Evolutionary conservation across 2,329 filamentous ascomycete species (phyloP), one percentile per base, ranked within the genome.

Genomic region (Didymosphaeria variabile): DNA sequence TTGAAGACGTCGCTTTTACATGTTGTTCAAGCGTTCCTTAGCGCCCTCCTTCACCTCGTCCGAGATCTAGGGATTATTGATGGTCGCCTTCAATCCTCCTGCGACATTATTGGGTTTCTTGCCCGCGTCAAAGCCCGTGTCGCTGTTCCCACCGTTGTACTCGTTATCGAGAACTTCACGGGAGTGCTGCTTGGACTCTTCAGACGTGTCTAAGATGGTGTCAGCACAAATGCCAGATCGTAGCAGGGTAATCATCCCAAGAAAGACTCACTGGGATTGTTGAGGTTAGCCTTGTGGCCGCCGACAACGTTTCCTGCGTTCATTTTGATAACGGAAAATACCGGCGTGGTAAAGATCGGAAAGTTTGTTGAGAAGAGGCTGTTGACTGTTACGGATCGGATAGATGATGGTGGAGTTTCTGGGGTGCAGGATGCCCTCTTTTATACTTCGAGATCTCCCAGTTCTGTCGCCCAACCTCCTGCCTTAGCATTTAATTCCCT

Each of bases 31-130:
- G 44, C 82, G 79, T 70, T 86, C 80, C 79, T 85, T 79, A n/a
- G 84, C 85, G 7, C 78, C 80, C 70, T 85, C 65, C 79, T 88
- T 88, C 4, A 85, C 84, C 73, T 86, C 85, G 0, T 85, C 81
- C 0, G 84, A 85, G 5, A 84, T 82, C 3, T 85, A 83, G n/a
- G 85, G 84, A 71, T 88, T 88, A 55, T 85, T 85, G 34, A 86
- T 61, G 17, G 85, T 82, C 7, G 69, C 79, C 56, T 79, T 74
- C 26, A 71, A 62, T 29, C 69, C 66, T 21, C 66, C 64, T 15
- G 67, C 59, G 81, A 87, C 84, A 55, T 87, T 86, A 66, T 78
- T 78, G n/a, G 83, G 81, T 69, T 87, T 86, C 79, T 87, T 87
- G 53, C 80, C 67, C 55, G 75, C 72, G 19, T 55, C 57, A 38